Conservation (phyloP, 805 yeast species). For the Cyberlindnera euphorbiae region DNA sequence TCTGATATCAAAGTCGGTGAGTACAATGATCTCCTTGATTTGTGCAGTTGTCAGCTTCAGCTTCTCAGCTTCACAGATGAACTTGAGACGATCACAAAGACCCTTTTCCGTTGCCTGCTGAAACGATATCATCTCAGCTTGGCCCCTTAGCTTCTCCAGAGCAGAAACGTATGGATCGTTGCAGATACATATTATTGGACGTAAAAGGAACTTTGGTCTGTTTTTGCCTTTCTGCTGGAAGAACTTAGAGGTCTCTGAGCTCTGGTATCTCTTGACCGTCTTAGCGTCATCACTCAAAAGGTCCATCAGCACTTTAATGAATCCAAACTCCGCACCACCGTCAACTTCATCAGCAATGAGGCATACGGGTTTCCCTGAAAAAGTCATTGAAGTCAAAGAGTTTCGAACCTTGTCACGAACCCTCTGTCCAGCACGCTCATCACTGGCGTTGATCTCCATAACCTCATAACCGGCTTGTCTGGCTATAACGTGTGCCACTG, state of each 20-base stretch:
- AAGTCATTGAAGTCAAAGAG: constrained; percentile 60
- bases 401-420: constrained; percentile 53
- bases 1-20: constrained; percentile 79
- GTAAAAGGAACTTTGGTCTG: constrained; percentile 42
- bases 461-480: constrained; percentile 75
- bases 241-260: constrained; percentile 22
- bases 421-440: constrained; percentile 59
- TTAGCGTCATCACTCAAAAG: constrained; percentile 52
- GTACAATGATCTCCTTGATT: constrained; percentile 60
- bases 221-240: constrained; percentile 29
- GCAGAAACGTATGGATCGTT: constrained; percentile 78
- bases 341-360: constrained; percentile 88
- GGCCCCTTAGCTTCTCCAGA: constrained; percentile 67
- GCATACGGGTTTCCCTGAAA: constrained; percentile 74
- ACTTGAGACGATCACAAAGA: constrained; percentile 42
- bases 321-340: constrained; percentile 64
- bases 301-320: constrained; percentile 54
- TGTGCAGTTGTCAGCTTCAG: constrained; percentile 43
- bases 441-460: constrained; percentile 84
- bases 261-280: constrained; percentile 36
- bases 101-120: constrained; percentile 49
- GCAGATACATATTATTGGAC: constrained; percentile 92
- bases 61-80: constrained; percentile 52
- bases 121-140: constrained; percentile 68
- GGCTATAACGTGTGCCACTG: constrained; percentile 81